Conservation (phyloP, 768 basidiomycete genomes). For the Dictyophora rubrovolvata region DNA sequence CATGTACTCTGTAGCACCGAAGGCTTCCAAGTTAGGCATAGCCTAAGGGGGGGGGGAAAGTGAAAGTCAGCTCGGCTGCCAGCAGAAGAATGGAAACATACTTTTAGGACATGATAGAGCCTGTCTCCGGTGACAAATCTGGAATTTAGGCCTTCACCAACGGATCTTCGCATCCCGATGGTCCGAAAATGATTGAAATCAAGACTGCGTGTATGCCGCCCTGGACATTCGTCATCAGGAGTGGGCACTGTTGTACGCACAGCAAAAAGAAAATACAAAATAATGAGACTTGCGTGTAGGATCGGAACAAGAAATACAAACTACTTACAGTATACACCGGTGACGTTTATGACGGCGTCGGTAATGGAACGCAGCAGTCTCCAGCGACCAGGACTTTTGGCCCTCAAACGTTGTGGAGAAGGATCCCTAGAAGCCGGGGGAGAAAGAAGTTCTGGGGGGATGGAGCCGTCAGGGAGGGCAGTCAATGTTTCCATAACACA, state of each 20-base stretch:
- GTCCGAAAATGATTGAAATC: slow-evolving; percentile 97
- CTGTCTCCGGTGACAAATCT: slow-evolving; percentile 91
- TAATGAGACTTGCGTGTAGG: slow-evolving; percentile 8
- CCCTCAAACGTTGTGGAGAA: slow-evolving; percentile 63
- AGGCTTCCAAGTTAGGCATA: slow-evolving; percentile 73
- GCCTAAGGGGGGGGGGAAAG: slow-evolving; percentile 42
- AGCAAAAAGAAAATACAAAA: background rate
- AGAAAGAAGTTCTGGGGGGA: slow-evolving; percentile 66
- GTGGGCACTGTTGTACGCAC: slow-evolving; percentile 43
- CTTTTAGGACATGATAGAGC: slow-evolving; percentile 69
- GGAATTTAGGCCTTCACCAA: slow-evolving; percentile 80
- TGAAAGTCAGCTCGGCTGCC: background rate
- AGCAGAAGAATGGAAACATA: slow-evolving; percentile 21
- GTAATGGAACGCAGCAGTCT: slow-evolving; percentile 70
- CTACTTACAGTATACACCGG: slow-evolving; percentile 62
- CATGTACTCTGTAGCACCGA: slow-evolving; percentile 99
- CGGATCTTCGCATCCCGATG: slow-evolving; percentile 87
- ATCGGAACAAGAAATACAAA: background rate
- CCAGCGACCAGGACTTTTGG: slow-evolving; percentile 78
- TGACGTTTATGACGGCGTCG: slow-evolving; percentile 63
- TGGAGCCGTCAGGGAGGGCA: slow-evolving; percentile 54
- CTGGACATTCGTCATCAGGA: slow-evolving; percentile 60
- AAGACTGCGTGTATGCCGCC: slow-evolving; percentile 74
- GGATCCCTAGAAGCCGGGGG: slow-evolving; percentile 77
- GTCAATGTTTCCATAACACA: slow-evolving; percentile 45